Percentiles rank a stretch among this genome's conserved stretches.
Evolutionary conservation across 1,284 basidiomycete species (phyloP).

Genomic region (Wolfiporia cocos): DNA sequence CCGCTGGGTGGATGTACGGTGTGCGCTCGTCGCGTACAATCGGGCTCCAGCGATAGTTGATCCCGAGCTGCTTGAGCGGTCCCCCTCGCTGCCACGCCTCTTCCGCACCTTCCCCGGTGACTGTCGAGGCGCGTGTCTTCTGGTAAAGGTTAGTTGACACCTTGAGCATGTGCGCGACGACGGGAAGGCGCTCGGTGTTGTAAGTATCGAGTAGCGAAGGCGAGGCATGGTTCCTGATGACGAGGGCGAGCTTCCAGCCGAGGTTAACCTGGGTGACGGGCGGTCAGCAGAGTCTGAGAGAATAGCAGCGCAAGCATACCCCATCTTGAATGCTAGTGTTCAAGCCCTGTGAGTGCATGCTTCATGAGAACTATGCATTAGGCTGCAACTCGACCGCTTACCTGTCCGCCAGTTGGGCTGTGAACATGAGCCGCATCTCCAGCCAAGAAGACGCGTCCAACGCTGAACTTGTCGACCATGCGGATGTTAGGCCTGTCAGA

Average conservation of each 20-base stretch:
- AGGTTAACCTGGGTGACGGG: constrained; percentile 20
- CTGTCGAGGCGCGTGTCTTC: not conserved
- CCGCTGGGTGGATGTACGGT: constrained; percentile 7
- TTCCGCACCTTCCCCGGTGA: constrained; percentile 23
- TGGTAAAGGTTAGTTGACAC: constrained; percentile 3
- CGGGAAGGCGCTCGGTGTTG: constrained; percentile 21
- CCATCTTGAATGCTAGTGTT: constrained; percentile 4
- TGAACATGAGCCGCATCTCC: constrained; percentile 27
- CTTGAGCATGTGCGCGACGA: constrained; percentile 20
- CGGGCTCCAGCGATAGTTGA: constrained; percentile 40
- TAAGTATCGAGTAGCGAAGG: constrained; percentile 19
- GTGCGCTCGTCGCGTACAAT: constrained; percentile 33
- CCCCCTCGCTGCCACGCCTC: constrained; percentile 5
- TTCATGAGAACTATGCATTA: not conserved
- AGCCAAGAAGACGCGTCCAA: constrained; percentile 28
- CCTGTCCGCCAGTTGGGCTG: constrained; percentile 24
- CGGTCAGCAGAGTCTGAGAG: not conserved
- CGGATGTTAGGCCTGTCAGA: constrained; percentile 29
- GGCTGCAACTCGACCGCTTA: constrained; percentile 8
- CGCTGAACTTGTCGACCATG: constrained; percentile 29
- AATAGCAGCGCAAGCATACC: not conserved
- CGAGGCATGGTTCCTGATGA: constrained; percentile 18
- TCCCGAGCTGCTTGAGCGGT: constrained; percentile 32
- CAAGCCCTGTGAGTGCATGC: constrained; percentile 2
- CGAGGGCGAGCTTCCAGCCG: constrained; percentile 27